Conservation (phyloP, 225 moss, liverwort and hornwort genomes). For the Marchantia paleacea region DNA sequence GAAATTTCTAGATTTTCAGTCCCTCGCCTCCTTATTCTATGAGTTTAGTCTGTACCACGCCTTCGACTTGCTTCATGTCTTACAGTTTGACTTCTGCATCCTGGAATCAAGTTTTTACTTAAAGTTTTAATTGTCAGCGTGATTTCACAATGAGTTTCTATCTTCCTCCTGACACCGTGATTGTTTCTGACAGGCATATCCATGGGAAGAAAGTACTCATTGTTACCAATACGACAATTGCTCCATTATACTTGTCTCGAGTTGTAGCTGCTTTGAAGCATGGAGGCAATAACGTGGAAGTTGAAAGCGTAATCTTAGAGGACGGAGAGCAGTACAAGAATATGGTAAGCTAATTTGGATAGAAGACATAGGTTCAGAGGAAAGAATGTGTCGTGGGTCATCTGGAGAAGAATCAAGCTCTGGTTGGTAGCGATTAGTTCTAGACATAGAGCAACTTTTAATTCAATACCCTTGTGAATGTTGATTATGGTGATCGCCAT, state of each 20-base stretch:
- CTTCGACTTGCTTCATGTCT: not conserved
- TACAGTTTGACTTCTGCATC: not conserved
- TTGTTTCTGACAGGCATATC: conserved; percentile 44
- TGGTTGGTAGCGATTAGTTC: not conserved
- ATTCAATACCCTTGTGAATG: not conserved
- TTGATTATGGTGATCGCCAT: not conserved
- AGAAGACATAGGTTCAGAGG: not conserved
- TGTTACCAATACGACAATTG: conserved; percentile 83
- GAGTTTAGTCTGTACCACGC: not conserved
- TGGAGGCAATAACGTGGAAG: conserved; percentile 67
- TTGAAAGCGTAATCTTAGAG: conserved; percentile 81
- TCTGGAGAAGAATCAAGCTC: not conserved
- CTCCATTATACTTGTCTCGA: conserved; percentile 72
- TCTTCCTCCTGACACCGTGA: not conserved
- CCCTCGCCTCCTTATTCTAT: not conserved
- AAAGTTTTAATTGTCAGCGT: not conserved
- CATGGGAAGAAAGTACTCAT: conserved; percentile 90
- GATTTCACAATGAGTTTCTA: not conserved
- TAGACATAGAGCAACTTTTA: not conserved
- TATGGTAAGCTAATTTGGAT: conserved; percentile 34
- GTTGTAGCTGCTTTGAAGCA: conserved; percentile 62
- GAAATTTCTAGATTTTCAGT: not conserved
- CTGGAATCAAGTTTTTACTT: not conserved
- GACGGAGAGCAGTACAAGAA: conserved; percentile 92
- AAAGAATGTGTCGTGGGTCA: not conserved